Conservation (phyloP, 768 basidiomycete species). For the Tricholoma hemisulphureum region DNA sequence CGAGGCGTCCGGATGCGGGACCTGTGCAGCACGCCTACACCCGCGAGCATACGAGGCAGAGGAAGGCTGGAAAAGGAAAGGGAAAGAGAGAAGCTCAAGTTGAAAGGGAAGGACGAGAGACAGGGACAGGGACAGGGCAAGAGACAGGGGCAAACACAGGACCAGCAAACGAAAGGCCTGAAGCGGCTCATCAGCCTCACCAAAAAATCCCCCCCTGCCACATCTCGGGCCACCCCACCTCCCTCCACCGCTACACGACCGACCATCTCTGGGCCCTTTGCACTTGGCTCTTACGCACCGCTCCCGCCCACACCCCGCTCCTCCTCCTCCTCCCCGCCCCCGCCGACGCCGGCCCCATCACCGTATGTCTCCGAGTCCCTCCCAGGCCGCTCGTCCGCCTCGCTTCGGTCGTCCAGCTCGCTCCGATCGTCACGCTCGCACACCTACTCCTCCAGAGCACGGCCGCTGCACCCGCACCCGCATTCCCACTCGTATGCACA, state of each 20-base stretch:
- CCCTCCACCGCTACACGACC: slow-evolving; percentile 25
- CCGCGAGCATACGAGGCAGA: slow-evolving; percentile 1
- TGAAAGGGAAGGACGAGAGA: slow-evolving; percentile 8
- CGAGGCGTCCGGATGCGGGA: slow-evolving; percentile 4
- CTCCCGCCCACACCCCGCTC: slow-evolving; percentile 6
- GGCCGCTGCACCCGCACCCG: slow-evolving; percentile 4
- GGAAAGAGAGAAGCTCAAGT: slow-evolving; percentile 2
- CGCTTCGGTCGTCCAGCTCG: slow-evolving; percentile 15
- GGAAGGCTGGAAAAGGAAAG: slow-evolving; percentile 3
- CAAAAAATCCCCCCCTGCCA: slow-evolving; percentile 13
- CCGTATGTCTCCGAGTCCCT: not conserved
- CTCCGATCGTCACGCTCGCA: slow-evolving; percentile 8
- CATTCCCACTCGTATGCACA: slow-evolving; percentile 7
- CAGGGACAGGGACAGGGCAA: slow-evolving; percentile 6
- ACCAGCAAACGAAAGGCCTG: slow-evolving; percentile 19
- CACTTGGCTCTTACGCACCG: slow-evolving; percentile 34
- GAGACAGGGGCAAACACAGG: slow-evolving; percentile 8
- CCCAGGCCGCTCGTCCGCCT: slow-evolving; percentile 2
- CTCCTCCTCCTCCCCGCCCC: slow-evolving; percentile 7
- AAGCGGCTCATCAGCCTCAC: slow-evolving; percentile 37
- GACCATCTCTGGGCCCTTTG: slow-evolving; percentile 46
- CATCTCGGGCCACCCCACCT: slow-evolving; percentile 7
- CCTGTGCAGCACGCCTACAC: slow-evolving; percentile 21
- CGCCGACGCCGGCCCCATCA: slow-evolving; percentile 3
- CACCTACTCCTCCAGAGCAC: slow-evolving; percentile 1